Conservation (phyloP, 352 stramenopile genomes). For the Globisporangium recalcitrans region DNA sequence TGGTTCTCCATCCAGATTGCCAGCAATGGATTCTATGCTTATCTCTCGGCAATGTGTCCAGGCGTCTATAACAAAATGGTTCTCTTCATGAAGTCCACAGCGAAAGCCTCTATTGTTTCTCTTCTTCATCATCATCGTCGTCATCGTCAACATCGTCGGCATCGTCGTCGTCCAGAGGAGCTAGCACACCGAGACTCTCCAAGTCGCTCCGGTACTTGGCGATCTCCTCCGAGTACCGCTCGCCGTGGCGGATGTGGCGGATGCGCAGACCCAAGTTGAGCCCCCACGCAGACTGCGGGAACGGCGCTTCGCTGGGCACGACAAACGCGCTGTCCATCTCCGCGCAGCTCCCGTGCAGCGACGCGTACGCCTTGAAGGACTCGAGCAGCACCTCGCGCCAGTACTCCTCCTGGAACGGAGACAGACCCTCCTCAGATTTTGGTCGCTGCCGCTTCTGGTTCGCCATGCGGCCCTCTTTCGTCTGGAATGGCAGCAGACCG, state of each 20-base stretch:
- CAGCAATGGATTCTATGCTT: neutral
- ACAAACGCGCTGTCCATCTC: constrained; percentile 55
- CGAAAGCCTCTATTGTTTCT: neutral
- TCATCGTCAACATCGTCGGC: constrained; percentile 1
- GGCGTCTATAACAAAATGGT: constrained; percentile 7
- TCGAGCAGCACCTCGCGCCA: constrained; percentile 69
- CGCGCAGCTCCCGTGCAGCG: constrained; percentile 40
- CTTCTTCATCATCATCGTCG: neutral
- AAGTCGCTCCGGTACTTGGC: constrained; percentile 51
- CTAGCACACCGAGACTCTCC: constrained; percentile 14
- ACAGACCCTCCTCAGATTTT: constrained; percentile 18
- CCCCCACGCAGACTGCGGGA: constrained; percentile 50
- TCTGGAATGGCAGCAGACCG: constrained; percentile 39
- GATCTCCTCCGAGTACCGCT: constrained; percentile 58
- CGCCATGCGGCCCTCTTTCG: constrained; percentile 18
- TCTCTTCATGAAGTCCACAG: neutral
- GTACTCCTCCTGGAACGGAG: constrained; percentile 55
- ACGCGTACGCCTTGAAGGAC: constrained; percentile 52
- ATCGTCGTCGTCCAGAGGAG: neutral
- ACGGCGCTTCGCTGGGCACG: constrained; percentile 52
- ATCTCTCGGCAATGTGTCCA: neutral
- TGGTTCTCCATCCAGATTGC: neutral
- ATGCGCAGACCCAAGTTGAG: constrained; percentile 67
- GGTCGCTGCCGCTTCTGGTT: constrained; percentile 19
- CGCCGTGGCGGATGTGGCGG: constrained; percentile 59